Evolutionary conservation across 495 filamentous ascomycete genomes (phyloP).

Genomic region (Hyaloscypha hepaticicola): DNA sequence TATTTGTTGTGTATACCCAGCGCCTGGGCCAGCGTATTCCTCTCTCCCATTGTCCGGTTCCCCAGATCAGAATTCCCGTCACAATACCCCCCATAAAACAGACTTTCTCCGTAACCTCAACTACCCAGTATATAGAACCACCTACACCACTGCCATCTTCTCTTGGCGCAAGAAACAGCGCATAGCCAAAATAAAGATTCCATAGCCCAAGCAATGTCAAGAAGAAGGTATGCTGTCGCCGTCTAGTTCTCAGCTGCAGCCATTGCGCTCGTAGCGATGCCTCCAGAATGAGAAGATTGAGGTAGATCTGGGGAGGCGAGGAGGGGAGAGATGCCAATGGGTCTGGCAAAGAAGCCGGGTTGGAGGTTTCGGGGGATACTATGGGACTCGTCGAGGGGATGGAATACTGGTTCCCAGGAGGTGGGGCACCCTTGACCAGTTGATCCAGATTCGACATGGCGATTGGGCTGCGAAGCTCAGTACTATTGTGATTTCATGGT

Average conservation of each 20-base stretch:
- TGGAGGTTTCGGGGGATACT: conserved; percentile 39
- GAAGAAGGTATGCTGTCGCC: conserved; percentile 95
- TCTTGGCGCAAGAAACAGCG: conserved; percentile 82
- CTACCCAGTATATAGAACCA: conserved; percentile 92
- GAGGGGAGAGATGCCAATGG: conserved; percentile 80
- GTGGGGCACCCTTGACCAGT: conserved; percentile 79
- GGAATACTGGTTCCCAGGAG: conserved; percentile 44
- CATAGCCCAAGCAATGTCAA: conserved; percentile 73
- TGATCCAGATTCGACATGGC: conserved; percentile 69
- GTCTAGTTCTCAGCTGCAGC: conserved; percentile 79
- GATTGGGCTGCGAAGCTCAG: conserved; percentile 32
- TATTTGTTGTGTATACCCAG: conserved; percentile 85
- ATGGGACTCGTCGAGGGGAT: conserved; percentile 42
- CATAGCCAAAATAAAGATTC: conserved; percentile 80
- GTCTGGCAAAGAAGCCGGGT: conserved; percentile 50
- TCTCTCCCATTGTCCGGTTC: conserved; percentile 91
- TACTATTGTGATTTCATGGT: conserved; percentile 19
- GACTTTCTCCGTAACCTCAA: conserved; percentile 85
- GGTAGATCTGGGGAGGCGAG: conserved; percentile 92
- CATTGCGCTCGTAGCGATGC: conserved; percentile 91
- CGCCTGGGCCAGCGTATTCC: conserved; percentile 91
- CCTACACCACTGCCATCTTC: conserved; percentile 89
- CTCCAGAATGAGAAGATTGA: conserved; percentile 96
- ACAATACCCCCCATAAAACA: conserved; percentile 84
- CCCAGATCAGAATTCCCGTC: conserved; percentile 82